Evolutionary conservation across 78 protist genomes (phyloP).

Genomic region (Dictyostelium firmibasis): DNA sequence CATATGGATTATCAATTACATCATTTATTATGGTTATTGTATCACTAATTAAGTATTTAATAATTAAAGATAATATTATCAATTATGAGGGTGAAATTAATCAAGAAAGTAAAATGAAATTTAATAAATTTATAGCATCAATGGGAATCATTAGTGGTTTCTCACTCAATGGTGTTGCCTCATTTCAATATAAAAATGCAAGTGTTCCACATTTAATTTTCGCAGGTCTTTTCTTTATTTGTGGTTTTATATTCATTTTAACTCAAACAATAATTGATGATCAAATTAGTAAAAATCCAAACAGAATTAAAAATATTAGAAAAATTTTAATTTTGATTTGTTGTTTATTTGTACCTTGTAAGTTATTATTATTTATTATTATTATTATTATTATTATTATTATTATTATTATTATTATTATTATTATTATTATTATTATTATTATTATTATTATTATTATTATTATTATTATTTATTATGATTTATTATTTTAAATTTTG

Average conservation of each 20-base stretch:
- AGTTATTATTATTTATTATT: background rate
- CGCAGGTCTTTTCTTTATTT: constrained; percentile 27
- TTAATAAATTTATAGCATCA: background rate
- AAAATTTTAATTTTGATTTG: background rate
- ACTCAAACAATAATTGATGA: constrained; percentile 16
- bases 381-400: background rate
- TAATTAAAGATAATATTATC: constrained; percentile 7
- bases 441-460: background rate
- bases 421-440: background rate
- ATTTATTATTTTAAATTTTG: no score
- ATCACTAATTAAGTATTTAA: constrained; percentile 20
- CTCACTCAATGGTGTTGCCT: constrained; percentile 29
- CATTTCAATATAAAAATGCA: constrained; percentile 47
- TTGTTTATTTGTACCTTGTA: constrained; percentile 40
- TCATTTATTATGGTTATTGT: constrained; percentile 41
- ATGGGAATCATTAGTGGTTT: constrained; percentile 10
- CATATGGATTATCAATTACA: constrained; percentile 23
- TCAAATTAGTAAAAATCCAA: background rate
- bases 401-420: background rate
- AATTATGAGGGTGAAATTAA: background rate
- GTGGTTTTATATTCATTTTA: constrained; percentile 12
- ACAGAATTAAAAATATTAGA: background rate
- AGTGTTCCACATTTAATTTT: constrained; percentile 25
- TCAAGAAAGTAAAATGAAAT: background rate
- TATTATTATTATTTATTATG: background rate